phyloP scores from a whole-genome alignment of 208 protist genomes.

The Leishmania tropica region DNA sequence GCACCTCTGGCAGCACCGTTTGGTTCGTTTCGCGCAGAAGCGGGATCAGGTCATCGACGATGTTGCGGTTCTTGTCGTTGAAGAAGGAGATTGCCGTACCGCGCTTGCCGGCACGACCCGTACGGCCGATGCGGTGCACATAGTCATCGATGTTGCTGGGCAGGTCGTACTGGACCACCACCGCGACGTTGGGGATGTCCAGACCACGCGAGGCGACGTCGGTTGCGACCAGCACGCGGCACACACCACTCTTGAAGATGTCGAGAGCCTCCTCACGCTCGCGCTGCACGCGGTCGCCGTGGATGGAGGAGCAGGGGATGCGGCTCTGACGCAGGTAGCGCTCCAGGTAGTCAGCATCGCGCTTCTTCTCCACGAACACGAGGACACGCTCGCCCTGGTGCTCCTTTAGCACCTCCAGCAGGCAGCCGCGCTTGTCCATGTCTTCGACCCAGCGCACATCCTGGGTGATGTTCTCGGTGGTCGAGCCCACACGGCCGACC shows the following conservation, averaged over 20 bases:
- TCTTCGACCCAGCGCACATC: conserved; percentile 93
- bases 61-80: conserved; percentile 93
- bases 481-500: conserved; percentile 98
- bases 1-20: conserved; percentile 68
- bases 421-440: conserved; percentile 72
- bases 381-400: conserved; percentile 78
- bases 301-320: conserved; percentile 94
- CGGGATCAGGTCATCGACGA: conserved; percentile 89
- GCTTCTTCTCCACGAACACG: conserved; percentile 99
- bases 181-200: conserved; percentile 97
- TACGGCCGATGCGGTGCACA: conserved; percentile 99
- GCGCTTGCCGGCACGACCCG: conserved; percentile 97
- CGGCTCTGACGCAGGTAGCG: conserved; percentile 88
- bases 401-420: conserved; percentile 75
- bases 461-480: conserved; percentile 97
- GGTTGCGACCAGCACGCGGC: conserved; percentile 96
- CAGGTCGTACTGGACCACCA: conserved; percentile 99
- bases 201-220: conserved; percentile 98
- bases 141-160: conserved; percentile 99
- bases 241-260: conserved; percentile 89
- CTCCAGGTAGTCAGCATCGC: conserved; percentile 95
- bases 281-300: conserved; percentile 95
- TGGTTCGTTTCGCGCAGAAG: conserved; percentile 88
- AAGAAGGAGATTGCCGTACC: conserved; percentile 98
- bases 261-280: conserved; percentile 92